phyloP scores from a whole-genome alignment of 805 yeast genomes.

The Kodamaea hsintzibuensis region DNA sequence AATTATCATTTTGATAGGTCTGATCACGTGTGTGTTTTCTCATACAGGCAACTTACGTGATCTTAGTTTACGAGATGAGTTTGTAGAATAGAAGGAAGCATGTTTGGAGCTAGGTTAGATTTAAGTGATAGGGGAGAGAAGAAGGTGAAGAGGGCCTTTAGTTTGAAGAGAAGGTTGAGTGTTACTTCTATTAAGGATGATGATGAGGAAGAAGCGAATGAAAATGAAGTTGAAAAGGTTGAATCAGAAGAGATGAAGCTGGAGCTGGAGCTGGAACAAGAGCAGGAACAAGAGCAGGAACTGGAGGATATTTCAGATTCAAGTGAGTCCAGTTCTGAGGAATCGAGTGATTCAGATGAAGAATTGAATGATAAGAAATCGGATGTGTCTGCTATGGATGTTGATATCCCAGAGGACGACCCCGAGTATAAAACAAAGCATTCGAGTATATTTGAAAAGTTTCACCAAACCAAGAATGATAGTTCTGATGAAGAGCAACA shows the following conservation, averaged over 20 bases:
- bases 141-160: slow-evolving; percentile 10
- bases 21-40: not conserved
- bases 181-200: slow-evolving; percentile 15
- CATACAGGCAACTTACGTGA: slow-evolving; percentile 1
- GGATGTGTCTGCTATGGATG: not conserved
- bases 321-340: slow-evolving; percentile 18
- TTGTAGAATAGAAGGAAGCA: slow-evolving; percentile 16
- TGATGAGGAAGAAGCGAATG: slow-evolving; percentile 8
- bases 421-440: slow-evolving; percentile 23
- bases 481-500: slow-evolving; percentile 23
- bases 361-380: not conserved
- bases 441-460: slow-evolving; percentile 19
- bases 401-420: slow-evolving; percentile 11
- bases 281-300: slow-evolving; percentile 5
- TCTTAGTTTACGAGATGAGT: slow-evolving; percentile 5
- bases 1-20: not conserved
- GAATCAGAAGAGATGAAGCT: slow-evolving; percentile 8
- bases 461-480: slow-evolving; percentile 28
- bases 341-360: slow-evolving; percentile 2
- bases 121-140: slow-evolving; percentile 6
- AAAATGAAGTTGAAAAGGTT: not conserved
- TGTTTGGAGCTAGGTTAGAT: slow-evolving; percentile 64
- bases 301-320: slow-evolving; percentile 13
- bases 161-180: slow-evolving; percentile 19
- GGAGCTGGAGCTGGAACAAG: not conserved